Base-by-base conservation (phyloP, 305 asterid species). In the Rubia tinctorum region DNA sequence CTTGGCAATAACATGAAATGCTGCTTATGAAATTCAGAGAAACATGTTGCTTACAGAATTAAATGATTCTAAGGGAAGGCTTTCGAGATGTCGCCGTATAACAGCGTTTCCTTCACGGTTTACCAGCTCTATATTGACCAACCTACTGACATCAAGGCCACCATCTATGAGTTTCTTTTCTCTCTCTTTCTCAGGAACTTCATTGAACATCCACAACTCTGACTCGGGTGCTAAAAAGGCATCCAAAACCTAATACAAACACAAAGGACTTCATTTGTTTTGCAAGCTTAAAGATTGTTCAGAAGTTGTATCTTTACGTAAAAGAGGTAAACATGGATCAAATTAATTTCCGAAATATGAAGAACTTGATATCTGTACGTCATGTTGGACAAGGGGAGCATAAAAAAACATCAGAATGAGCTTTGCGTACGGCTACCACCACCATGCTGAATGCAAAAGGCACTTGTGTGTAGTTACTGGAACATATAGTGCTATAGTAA, bases 161-260 rank as follows among this genome's bases (percentile, higher is more conserved):
- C 98, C 97, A 77, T 89, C 89, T 65, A 75, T 86, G 71, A 92
- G 92, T 84, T 90, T 90, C 83, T 67, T 86, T 39, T 88, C 97
- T 78, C 92, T 89, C 73, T 86, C 91, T 72, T 82, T 85, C 82
- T 92, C 98, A 10, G 79, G 77, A 74, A 92, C 98, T 70, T 92
- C 97, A 84, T 90, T 92, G 85, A 90, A 88, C 98, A 92, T 89
- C 98, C 98, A 92, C 86, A 92, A 79, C 82, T 92, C 97, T 69
- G 98, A 92, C 11, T 86, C 88, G 58, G 78, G 91, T 59, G 97
- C 97, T 81, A 92, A 83, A 81, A 86, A 88, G 82, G 97, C 98
- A 82, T 92, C 98, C 87, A 92, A 81, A 71, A 90, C 97, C 98
- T 90, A 76, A 77, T 53, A 79, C 59, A 80, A 34, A 72, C 58